Base-by-base conservation (phyloP, 768 basidiomycete species). In the Leccinum incarnatum region DNA sequence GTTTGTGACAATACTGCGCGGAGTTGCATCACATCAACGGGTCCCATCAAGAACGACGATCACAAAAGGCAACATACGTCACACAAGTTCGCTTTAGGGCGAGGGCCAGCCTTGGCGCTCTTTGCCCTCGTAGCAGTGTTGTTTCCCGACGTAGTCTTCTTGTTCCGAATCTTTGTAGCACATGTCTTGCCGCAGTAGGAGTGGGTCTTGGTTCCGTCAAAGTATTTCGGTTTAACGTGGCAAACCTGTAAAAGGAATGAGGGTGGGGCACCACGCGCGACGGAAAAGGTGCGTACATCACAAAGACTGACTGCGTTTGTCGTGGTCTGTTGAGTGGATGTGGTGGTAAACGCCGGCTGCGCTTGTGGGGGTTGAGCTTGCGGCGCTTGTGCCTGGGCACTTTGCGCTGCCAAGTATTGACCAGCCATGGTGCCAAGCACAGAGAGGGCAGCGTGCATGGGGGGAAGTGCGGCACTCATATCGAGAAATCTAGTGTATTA, bases 181-280 rank as follows among this genome's bases (percentile, higher is more conserved):
- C 85, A 87, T 5, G 77, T 78, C 73, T 82, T 86, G 65, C 83
- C 74, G 62, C 85, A 87, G 62, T 79, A 87, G 0, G 80, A 76
- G 66, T 85, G 84, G 5, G 77, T 79, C 66, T 80, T 83, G 50
- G 69, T 73, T 12, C 83, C 83, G 59, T 86, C 85, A 62, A 75
- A 75, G 65, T 80, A 79, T 63, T 82, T 87, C 23, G 84, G 83
- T 51, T 81, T 78, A 34, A 74, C 61, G 57, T 83, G 80, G 66
- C 86, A 88, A 45, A 77, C 74, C 86, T 87, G 52, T 21, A 58
- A 60, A 42, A 51, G 32, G 45, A 29, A 23, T 63, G 25, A 54
- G 19, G 51, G 36, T 49, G 59, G 47, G 34, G 17, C 29, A 21
- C 51, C 46, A 52, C 45, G 60, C 42, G 58, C 52, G 8, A 60